phyloP scores from a whole-genome alignment of 225 moss, liverwort and hornwort genomes.

The Polytrichum formosum region DNA sequence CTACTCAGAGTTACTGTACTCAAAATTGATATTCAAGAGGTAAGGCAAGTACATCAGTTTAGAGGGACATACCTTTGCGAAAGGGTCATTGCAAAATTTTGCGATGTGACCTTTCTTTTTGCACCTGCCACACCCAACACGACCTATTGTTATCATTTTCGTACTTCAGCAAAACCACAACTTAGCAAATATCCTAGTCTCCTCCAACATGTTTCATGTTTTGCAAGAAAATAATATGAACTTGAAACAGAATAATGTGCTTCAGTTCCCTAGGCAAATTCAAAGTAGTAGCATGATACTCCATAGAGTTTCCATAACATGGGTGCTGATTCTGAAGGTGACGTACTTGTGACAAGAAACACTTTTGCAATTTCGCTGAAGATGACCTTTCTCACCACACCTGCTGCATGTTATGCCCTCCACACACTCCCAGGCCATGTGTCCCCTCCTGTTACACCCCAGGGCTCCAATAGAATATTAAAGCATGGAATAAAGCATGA shows the following conservation, averaged over 20 bases:
- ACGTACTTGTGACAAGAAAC: slow-evolving; percentile 47
- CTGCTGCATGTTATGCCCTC: slow-evolving; percentile 52
- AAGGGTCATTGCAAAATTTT: slow-evolving; percentile 53
- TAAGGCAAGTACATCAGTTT: neutral
- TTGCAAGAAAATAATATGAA: too few species aligned
- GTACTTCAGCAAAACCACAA: too few species aligned
- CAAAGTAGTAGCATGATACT: too few species aligned
- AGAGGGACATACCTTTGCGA: slow-evolving; percentile 28
- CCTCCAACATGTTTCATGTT: too few species aligned
- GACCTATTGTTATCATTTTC: neutral
- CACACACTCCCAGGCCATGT: slow-evolving; percentile 58
- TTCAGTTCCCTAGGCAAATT: too few species aligned
- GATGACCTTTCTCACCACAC: slow-evolving; percentile 43
- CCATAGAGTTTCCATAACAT: too few species aligned
- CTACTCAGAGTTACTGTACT: too few species aligned
- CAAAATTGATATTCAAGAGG: neutral
- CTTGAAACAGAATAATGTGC: too few species aligned
- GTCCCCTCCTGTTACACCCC: slow-evolving; percentile 36
- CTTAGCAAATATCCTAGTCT: too few species aligned
- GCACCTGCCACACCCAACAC: slow-evolving; percentile 26
- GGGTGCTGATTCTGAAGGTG: neutral
- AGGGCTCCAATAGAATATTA: neutral
- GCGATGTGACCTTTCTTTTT: slow-evolving; percentile 45
- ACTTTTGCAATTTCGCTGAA: slow-evolving; percentile 51
- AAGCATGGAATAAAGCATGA: neutral